phyloP scores from a whole-genome alignment of 2,329 filamentous ascomycete genomes.

The Trichoderma breve region DNA sequence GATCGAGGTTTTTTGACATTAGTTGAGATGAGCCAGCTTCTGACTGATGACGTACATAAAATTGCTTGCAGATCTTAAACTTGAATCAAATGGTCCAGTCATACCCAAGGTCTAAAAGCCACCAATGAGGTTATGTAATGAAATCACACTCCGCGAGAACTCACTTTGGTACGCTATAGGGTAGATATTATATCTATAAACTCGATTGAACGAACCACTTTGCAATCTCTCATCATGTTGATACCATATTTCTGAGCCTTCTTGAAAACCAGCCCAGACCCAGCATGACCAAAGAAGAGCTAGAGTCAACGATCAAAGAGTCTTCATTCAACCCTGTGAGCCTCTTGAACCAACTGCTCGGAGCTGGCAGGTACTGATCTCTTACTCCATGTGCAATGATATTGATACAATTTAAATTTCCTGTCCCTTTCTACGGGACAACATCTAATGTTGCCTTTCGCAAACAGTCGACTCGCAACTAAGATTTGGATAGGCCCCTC shows the following conservation, averaged over 20 bases:
- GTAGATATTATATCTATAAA: background rate
- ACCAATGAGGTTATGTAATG: background rate
- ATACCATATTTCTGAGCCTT: background rate
- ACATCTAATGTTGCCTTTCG: background rate
- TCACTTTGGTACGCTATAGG: background rate
- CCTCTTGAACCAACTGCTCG: background rate
- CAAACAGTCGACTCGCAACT: background rate
- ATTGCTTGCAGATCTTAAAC: background rate
- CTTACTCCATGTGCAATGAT: background rate
- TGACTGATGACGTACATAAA: background rate
- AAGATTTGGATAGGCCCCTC: background rate
- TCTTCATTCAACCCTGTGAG: background rate
- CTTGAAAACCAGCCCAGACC: background rate
- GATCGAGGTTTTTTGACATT: background rate
- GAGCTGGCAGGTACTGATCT: background rate
- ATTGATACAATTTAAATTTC: background rate
- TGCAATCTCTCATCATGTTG: background rate
- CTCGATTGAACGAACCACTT: background rate
- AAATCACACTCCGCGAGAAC: background rate
- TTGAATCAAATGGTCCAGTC: background rate
- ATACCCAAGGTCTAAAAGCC: background rate
- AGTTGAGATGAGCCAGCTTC: background rate
- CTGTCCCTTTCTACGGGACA: background rate
- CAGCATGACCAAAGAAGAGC: background rate
- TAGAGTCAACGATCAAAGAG: background rate